Base-by-base conservation (phyloP, 1,284 basidiomycete species). In the Rhizoctonia solani region DNA sequence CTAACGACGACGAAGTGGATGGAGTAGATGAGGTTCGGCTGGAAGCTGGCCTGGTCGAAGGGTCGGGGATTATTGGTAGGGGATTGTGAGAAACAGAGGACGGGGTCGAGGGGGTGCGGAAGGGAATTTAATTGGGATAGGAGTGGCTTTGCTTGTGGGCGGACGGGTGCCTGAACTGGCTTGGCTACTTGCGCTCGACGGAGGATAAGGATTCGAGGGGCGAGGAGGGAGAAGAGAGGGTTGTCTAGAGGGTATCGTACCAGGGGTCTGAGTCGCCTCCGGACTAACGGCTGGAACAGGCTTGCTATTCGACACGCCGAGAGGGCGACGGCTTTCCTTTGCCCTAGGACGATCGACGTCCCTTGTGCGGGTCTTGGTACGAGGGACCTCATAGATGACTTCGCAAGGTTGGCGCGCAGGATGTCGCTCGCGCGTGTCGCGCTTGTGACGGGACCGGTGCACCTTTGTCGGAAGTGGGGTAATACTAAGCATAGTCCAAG, bases 91-190 rank as follows among this genome's bases (percentile, higher is more conserved):
- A 53, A 9, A 53, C 37, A 14, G 58, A 39, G 19, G 59, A 65
- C 6, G 59, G 49, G 25, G 49, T 53, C 2, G 49, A 42, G 25
- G 47, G 59, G 49, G 37, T 6, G 59, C 47, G 19, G 49, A 27
- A 27, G 59, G 49, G 4, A 53, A 14, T 39, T 11, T 29, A 30
- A 13, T 53, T 13, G 59, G 59, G 32, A 65, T 53, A 9, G 59
- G 59, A 9, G 59, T 65, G 37, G 39, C 37, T 63, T 63, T 65
- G 59, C 59, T 65, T 65, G 59, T 52, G 59, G 39, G 59, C 59
- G 49, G 59, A 65, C 34, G 59, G 59, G 19, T 65, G 39, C 59
- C 59, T 65, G 49, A 53, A 49, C 49, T 65, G 19, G 59, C 34
- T 16, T 47, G 46, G 19, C 46, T 63, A 27, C 32, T 63, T 52